Percentiles rank a stretch among this genome's conserved stretches.
phyloP scores from a whole-genome alignment of 306 rosid genomes.

The Cicer cuneatum region DNA sequence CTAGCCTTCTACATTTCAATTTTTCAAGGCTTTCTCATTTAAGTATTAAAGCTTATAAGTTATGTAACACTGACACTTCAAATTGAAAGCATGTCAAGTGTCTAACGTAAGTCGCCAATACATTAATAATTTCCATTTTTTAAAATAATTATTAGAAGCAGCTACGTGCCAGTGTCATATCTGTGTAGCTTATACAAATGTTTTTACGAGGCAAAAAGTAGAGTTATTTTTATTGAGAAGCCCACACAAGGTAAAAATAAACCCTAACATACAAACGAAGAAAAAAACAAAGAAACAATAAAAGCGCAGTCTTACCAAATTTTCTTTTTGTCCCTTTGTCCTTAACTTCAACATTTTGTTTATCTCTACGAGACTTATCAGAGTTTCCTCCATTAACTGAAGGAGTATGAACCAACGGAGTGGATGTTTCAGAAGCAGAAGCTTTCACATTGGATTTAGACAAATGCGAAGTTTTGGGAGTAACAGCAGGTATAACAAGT shows the following conservation, averaged over 20 bases:
- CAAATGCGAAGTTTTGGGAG: conserved; percentile 54
- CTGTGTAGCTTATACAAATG: not conserved
- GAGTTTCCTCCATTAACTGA: conserved; percentile 48
- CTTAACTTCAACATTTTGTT: conserved; percentile 54
- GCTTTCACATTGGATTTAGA: conserved; percentile 51
- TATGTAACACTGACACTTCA: not conserved
- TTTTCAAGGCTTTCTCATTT: not conserved
- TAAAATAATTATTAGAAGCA: not conserved
- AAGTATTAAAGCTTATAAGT: not conserved
- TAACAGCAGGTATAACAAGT: conserved; percentile 74
- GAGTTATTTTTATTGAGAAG: not conserved
- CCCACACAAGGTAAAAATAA: not conserved
- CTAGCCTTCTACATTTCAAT: not conserved
- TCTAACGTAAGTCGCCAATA: not conserved
- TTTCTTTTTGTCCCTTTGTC: conserved; percentile 80
- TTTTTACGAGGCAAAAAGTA: not conserved
- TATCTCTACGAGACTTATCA: conserved; percentile 55
- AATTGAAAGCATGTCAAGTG: not conserved
- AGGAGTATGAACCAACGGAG: conserved; percentile 32
- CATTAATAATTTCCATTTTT: not conserved
- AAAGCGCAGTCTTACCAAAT: conserved; percentile 59
- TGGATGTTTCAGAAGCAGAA: conserved; percentile 49
- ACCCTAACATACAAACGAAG: not conserved
- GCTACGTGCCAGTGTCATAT: not conserved
- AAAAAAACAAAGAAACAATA: conserved; percentile 9